Percentiles rank a stretch among this genome's conserved stretches.
Evolutionary conservation across 768 basidiomycete genomes (phyloP).

Genomic region (Artomyces pyxidatus): DNA sequence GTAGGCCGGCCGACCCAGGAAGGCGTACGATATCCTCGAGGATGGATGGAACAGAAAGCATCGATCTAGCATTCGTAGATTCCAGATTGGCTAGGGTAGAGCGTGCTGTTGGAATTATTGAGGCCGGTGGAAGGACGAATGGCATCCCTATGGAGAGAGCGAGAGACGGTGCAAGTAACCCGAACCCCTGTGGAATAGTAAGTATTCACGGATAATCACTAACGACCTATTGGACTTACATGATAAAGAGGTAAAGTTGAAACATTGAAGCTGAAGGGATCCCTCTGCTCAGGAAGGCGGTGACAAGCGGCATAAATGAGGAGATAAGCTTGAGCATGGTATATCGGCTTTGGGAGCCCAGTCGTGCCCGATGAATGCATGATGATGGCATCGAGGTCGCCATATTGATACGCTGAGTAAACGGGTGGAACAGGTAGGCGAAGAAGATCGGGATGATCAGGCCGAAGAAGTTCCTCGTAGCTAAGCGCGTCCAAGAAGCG

Average conservation of each 20-base stretch:
- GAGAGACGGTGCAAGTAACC: slow-evolving; percentile 28
- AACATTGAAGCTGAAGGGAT: slow-evolving; percentile 25
- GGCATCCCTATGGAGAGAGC: slow-evolving; percentile 32
- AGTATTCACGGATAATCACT: neutral
- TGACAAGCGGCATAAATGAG: slow-evolving; percentile 30
- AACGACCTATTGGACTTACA: slow-evolving; percentile 18
- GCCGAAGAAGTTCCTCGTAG: slow-evolving; percentile 24
- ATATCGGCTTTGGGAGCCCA: slow-evolving; percentile 41
- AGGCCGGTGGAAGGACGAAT: slow-evolving; percentile 28
- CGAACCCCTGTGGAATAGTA: slow-evolving; percentile 25
- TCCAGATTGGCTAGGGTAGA: slow-evolving; percentile 17
- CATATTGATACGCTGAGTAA: slow-evolving; percentile 16
- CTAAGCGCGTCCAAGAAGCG: slow-evolving; percentile 19
- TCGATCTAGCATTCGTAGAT: slow-evolving; percentile 23
- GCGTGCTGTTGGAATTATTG: slow-evolving; percentile 29
- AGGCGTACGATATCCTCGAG: slow-evolving; percentile 28
- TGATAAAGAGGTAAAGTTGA: slow-evolving; percentile 34
- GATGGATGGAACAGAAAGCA: slow-evolving; percentile 33
- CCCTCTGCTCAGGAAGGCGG: slow-evolving; percentile 24
- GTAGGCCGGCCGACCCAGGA: slow-evolving; percentile 21
- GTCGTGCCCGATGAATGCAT: slow-evolving; percentile 45
- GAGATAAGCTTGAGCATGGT: slow-evolving; percentile 24
- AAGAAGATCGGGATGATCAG: slow-evolving; percentile 3
- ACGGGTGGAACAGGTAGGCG: slow-evolving; percentile 20
- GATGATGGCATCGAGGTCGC: slow-evolving; percentile 33